Conservation (phyloP, 2,329 filamentous ascomycete genomes). For the Fusarium graminum region DNA sequence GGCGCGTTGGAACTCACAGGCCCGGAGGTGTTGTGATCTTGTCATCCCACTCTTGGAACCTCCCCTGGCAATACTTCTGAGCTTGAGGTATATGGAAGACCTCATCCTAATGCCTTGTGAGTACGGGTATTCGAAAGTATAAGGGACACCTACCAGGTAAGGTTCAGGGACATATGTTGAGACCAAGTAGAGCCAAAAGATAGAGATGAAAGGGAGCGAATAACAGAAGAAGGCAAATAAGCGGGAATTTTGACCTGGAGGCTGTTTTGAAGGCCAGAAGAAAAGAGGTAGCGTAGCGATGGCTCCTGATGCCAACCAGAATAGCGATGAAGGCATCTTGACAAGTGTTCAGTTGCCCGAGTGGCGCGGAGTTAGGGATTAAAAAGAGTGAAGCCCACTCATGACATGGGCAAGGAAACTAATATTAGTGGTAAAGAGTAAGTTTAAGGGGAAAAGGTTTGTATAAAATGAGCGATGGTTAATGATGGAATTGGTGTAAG, state of each 20-base stretch:
- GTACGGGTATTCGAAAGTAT: not conserved
- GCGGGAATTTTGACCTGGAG: not conserved
- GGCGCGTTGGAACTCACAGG: slow-evolving; percentile 64
- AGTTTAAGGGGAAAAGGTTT: slow-evolving; percentile 2
- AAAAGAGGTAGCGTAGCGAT: slow-evolving; percentile 27
- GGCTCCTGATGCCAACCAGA: slow-evolving; percentile 30
- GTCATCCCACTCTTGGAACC: slow-evolving; percentile 86
- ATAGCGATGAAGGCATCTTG: slow-evolving; percentile 44
- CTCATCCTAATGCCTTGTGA: slow-evolving; percentile 74
- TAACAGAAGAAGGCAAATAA: slow-evolving; percentile 30
- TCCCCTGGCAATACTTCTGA: slow-evolving; percentile 83
- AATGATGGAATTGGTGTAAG: slow-evolving; percentile 28
- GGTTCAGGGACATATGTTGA: slow-evolving; percentile 62
- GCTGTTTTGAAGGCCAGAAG: slow-evolving; percentile 20
- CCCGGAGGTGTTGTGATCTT: slow-evolving; percentile 98
- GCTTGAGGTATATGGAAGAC: slow-evolving; percentile 92
- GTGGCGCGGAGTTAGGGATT: too few relatives aligned
- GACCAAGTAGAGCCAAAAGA: slow-evolving; percentile 45
- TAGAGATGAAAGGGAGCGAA: slow-evolving; percentile 35
- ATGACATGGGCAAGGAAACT: not conserved
- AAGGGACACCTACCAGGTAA: slow-evolving; percentile 62
- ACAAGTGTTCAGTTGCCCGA: slow-evolving; percentile 43
- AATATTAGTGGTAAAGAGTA: too few relatives aligned
- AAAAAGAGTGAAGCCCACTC: not conserved
- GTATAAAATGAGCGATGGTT: slow-evolving; percentile 4